A percentile compares a stretch with the other conserved stretches of the same genome.
Conservation (phyloP, 148 eudicot species). For the Chenopodium berlandieri region DNA sequence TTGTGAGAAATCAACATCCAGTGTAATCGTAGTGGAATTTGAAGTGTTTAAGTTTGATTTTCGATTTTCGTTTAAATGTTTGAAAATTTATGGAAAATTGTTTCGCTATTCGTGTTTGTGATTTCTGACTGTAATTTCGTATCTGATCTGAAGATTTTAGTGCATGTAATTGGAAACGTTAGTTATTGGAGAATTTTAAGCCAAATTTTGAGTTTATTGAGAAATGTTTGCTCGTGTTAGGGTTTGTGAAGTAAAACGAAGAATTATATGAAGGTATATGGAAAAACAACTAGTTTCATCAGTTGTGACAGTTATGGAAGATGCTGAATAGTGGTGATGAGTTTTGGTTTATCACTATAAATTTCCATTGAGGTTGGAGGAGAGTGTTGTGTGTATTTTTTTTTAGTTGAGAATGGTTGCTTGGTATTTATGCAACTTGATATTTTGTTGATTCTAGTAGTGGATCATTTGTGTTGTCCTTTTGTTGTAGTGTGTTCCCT, state of each 20-base stretch:
- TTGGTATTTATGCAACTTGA: neutral
- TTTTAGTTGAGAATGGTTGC: neutral
- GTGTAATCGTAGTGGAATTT: neutral
- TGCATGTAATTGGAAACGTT: neutral
- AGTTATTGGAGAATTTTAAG: neutral
- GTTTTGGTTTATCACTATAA: neutral
- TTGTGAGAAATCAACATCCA: neutral
- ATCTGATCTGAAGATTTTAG: neutral
- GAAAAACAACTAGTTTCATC: neutral
- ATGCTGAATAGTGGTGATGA: neutral
- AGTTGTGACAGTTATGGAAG: neutral
- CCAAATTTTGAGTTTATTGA: neutral
- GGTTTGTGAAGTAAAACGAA: neutral
- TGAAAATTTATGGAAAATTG: neutral
- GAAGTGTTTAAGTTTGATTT: neutral
- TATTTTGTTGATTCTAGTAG: neutral
- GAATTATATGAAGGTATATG: neutral
- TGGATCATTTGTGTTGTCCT: neutral
- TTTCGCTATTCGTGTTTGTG: neutral
- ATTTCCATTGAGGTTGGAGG: neutral
- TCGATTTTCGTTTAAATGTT: neutral
- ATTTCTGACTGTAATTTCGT: neutral
- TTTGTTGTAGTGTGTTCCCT: neutral
- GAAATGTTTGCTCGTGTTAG: neutral
- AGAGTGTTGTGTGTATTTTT: neutral